Evolutionary conservation across 768 basidiomycete genomes (phyloP), one percentile per base, ranked within the genome.

Genomic region (Termitomyces bulborhizus): DNA sequence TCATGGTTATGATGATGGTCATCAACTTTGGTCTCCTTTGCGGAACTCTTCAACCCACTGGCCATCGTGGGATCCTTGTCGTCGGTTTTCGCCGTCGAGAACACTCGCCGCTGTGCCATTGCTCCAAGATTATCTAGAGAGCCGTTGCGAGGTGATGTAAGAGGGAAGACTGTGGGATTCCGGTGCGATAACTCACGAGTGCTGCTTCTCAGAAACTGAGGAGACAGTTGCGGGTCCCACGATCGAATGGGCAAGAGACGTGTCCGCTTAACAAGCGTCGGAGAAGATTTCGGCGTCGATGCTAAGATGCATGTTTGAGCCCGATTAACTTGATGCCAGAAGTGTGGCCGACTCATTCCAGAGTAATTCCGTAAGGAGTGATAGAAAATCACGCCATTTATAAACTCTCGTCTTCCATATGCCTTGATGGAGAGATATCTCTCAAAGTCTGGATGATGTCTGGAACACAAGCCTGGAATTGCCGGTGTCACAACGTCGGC

Each of bases 71-170:
- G 44, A 29, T 34, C 45, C 18, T 45, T 44, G 15, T 60, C 41
- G 15, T 59, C 53, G 13, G 46, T 36, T 15, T 56, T 39, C 45
- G 65, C 63, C 8, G 69, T 68, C 3, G 68, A 68, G 53, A 69
- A 65, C 4, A 62, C 53, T 49, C 68, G 66, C 32, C 61, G 62
- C 40, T 55, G 58, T 44, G 52, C 50, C 66, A 69, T 69, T 21
- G 49, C 24, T 34, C 36, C 24, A 39, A 21, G 15, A 34, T 26
- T 31, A 24, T 36, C 26, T 40, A 26, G 16, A 39, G 46, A 51
- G 42, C 39, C 44, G 62, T 41, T 51, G 53, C 21, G 49, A 36
- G 54, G 15, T 46, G 36, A 40, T 29, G 56, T 41, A 27, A 16
- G 36, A 37, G 31, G 36, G 32, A 34, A 51, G 29, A 52, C 36